Evolutionary conservation across 2,329 filamentous ascomycete genomes (phyloP), one percentile per base, ranked within the genome.

Genomic region (Aspergillus novoparasiticus): DNA sequence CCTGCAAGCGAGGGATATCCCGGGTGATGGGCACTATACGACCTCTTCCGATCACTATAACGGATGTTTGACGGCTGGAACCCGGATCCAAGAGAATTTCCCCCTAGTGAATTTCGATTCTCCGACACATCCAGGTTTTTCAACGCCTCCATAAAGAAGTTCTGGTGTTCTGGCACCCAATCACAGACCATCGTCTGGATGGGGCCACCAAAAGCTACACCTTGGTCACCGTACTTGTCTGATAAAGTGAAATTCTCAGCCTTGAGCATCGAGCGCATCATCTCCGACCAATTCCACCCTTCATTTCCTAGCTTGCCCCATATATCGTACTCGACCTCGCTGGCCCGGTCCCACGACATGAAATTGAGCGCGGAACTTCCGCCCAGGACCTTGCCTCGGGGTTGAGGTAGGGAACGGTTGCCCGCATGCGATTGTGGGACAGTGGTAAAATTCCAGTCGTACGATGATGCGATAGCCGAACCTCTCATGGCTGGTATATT

Each of bases 361-460:
- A 56, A 50, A 19, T 64, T 64, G 4, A 64, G 30, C 2, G 55
- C 21, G 34, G 59, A 61, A 12, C 59, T 61, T 5, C 62, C 62
- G 8, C 62, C 59, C 21, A 64, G 46, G 23, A 36, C 55, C 30
- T 61, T 59, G 3, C 59, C 62, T 32, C 58, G 56, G 4, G 59
- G 59, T 16, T 62, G 58, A 9, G 56, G 10, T 8, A 58, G 12
- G 16, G 46, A 14, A 23, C 62, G 62, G n/a, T 58, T 55, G 14
- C 28, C 55, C 2, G 32, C 16, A 6, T 64, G 58, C 10, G 58
- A 41, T 32, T 64, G 60, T 26, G 1, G 1, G 45, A 34, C 46
- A 21, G 60, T 61, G 14, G 62, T 64, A 23, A 61, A 34, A 34
- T 64, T 64, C 62, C 62, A 64, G 58, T 64, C 62, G 39, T 61